Percentiles rank a stretch among this genome's conserved stretches.
phyloP scores from a whole-genome alignment of 1,284 basidiomycete genomes.

The Ceratobasidium sp. region DNA sequence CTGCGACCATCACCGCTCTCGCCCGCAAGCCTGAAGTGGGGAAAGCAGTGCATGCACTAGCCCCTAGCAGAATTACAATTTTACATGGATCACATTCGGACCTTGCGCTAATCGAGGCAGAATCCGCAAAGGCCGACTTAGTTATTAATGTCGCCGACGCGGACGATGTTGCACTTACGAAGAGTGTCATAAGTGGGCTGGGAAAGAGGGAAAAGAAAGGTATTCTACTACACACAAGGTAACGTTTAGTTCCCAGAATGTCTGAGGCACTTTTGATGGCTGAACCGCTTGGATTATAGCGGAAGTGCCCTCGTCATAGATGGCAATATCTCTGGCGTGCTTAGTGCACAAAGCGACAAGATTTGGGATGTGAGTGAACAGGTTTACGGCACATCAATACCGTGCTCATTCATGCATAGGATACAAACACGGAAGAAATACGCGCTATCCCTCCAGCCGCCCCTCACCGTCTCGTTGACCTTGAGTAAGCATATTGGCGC shows the following conservation, averaged over 20 bases:
- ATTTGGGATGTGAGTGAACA: constrained; percentile 9
- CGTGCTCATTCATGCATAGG: not conserved
- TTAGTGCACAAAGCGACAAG: constrained; percentile 7
- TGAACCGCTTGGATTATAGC: not conserved
- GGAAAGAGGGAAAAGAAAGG: constrained; percentile 21
- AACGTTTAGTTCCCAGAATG: not conserved
- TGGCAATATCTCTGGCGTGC: not conserved
- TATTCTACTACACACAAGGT: constrained; percentile 15
- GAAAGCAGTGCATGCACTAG: not conserved
- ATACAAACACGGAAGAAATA: constrained; percentile 19
- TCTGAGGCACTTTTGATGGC: not conserved
- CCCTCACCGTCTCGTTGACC: constrained; percentile 13
- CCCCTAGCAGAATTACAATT: constrained; percentile 43
- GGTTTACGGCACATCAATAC: not conserved
- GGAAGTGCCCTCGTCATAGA: constrained; percentile 8
- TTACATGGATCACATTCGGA: constrained; percentile 48
- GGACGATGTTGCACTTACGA: constrained; percentile 47
- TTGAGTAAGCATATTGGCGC: not conserved
- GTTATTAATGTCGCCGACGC: constrained; percentile 49
- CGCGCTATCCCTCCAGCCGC: not conserved
- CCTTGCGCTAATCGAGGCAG: constrained; percentile 45
- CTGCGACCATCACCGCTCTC: constrained; percentile 5
- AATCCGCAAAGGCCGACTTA: constrained; percentile 48
- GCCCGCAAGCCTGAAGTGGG: constrained; percentile 18
- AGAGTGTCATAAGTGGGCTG: constrained; percentile 46